Evolutionary conservation across 805 yeast species (phyloP), one percentile per base, ranked within the genome.

Genomic region (Maudiozyma saulgeensis): DNA sequence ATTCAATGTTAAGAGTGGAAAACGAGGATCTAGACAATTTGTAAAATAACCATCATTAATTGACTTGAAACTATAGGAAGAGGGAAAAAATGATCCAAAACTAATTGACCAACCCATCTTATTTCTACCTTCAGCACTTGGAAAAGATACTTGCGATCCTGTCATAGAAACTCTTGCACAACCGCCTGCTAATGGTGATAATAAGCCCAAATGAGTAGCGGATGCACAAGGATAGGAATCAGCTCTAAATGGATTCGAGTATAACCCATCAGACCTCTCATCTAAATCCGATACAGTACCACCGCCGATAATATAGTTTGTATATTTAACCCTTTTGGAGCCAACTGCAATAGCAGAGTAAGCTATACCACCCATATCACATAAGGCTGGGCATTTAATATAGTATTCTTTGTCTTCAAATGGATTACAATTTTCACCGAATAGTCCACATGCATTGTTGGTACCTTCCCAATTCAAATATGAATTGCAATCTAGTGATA

Each of bases 161-260:
- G 66, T 60, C 63, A 79, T 82, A 1, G 79, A 68, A 16, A 85
- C 55, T 46, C 75, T 71, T 0, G 86, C 89, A 62, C 91, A 84
- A 0, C 96, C 96, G 2, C 98, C 98, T 50, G 69, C 70, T 26
- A 73, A 59, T 13, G 91, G 82, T 0, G 93, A 82, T 0, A 89
- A 68, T 0, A 82, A 64, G 1, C 96, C 96, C 2, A 90, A 81
- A 65, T 90, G 96, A 4, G 86, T 78, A 0, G 93, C 97, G 2
- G 96, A 84, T 0, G 89, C 91, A 63, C 98, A 90, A 0, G 91
- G 82, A 57, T 73, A 89, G 1, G 96, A 87, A 67, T 90, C 98
- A 0, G 87, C 90, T 54, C 98, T 72, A 61, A 88, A 90, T 0
- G 90, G 89, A 25, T 68, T 57, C 0, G 87, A 69, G 25, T 8